phyloP scores from a whole-genome alignment of 495 filamentous ascomycete genomes.

The Oidiodendron maius region DNA sequence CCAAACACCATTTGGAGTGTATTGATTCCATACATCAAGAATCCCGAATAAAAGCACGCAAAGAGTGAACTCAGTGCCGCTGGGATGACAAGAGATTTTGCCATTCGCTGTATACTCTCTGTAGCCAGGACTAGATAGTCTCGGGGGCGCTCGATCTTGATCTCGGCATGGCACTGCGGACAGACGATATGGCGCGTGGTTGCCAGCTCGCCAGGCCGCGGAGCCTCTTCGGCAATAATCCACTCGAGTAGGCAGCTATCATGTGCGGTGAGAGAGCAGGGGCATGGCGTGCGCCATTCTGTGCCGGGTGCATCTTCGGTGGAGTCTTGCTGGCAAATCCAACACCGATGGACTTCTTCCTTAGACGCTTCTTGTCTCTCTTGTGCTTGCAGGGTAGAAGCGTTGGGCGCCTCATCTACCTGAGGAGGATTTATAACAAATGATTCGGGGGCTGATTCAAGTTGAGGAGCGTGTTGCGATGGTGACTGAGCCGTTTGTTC shows the following conservation, averaged over 20 bases:
- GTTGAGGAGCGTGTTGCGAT: not conserved
- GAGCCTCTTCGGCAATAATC: slow-evolving; percentile 76
- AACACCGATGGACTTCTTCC: slow-evolving; percentile 49
- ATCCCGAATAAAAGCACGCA: slow-evolving; percentile 36
- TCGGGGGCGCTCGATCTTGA: slow-evolving; percentile 64
- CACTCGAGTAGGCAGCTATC: slow-evolving; percentile 86
- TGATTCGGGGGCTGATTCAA: not conserved
- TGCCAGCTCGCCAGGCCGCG: slow-evolving; percentile 37
- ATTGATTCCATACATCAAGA: slow-evolving; percentile 52
- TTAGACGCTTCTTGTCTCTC: not conserved
- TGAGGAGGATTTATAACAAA: slow-evolving; percentile 1
- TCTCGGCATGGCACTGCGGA: slow-evolving; percentile 81
- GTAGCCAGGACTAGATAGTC: slow-evolving; percentile 59
- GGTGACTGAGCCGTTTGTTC: not conserved
- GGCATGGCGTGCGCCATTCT: slow-evolving; percentile 82
- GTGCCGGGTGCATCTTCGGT: slow-evolving; percentile 64
- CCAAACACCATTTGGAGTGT: slow-evolving; percentile 61
- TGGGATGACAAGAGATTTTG: slow-evolving; percentile 8
- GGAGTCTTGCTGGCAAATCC: slow-evolving; percentile 86
- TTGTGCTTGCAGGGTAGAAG: not conserved
- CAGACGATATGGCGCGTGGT: slow-evolving; percentile 58
- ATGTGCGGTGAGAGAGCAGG: slow-evolving; percentile 84
- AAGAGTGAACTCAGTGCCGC: slow-evolving; percentile 5
- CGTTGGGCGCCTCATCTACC: not conserved
- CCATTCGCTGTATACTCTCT: slow-evolving; percentile 38